These are phyloP conservation scores for Blumeriella jaapii DNA, from an alignment of 2,329 filamentous ascomycete species.

Conservation along the genomic window DNA sequence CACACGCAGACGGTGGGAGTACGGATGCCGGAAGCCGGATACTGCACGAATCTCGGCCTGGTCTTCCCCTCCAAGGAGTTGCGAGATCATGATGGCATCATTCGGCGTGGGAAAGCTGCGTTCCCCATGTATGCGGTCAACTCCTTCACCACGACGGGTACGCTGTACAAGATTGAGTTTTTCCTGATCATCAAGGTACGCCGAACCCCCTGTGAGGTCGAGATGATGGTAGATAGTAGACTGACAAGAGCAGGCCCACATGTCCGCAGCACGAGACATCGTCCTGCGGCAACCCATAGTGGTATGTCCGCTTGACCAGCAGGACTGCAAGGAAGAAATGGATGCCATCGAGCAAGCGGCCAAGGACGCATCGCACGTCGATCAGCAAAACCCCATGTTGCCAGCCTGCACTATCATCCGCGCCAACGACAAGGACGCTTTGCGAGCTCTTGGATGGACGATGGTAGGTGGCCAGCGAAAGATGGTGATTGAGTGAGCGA, in stretches of 20 bases:
- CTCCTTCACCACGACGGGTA: constrained; percentile 88
- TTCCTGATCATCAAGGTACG: constrained; percentile 85
- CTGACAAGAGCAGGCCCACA: constrained; percentile 53
- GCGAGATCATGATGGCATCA: constrained; percentile 74
- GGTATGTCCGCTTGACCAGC: constrained; percentile 89
- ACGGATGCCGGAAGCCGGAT: constrained; percentile 76
- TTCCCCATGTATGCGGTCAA: constrained; percentile 83
- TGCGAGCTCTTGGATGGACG: constrained; percentile 51
- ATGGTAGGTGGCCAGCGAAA: constrained; percentile 54
- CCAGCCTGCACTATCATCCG: constrained; percentile 74
- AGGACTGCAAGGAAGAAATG: constrained; percentile 96
- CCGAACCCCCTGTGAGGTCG: no score
- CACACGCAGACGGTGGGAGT: constrained; percentile 15
- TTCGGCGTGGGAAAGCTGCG: constrained; percentile 71
- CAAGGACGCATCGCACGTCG: constrained; percentile 79
- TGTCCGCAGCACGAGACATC: constrained; percentile 83
- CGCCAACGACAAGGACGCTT: constrained; percentile 57
- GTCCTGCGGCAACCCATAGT: constrained; percentile 84
- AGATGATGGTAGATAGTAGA: not conserved
- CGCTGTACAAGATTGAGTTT: constrained; percentile 96
- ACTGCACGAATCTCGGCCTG: constrained; percentile 82
- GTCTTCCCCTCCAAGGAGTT: constrained; percentile 86
- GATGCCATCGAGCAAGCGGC: constrained; percentile 94
- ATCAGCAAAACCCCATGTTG: constrained; percentile 85
- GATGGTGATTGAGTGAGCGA: constrained; percentile 53